A percentile compares a stretch with the other conserved stretches of the same genome.
phyloP scores from a whole-genome alignment of 176 grass and related monocot genomes.

The Luzula sylvatica region DNA sequence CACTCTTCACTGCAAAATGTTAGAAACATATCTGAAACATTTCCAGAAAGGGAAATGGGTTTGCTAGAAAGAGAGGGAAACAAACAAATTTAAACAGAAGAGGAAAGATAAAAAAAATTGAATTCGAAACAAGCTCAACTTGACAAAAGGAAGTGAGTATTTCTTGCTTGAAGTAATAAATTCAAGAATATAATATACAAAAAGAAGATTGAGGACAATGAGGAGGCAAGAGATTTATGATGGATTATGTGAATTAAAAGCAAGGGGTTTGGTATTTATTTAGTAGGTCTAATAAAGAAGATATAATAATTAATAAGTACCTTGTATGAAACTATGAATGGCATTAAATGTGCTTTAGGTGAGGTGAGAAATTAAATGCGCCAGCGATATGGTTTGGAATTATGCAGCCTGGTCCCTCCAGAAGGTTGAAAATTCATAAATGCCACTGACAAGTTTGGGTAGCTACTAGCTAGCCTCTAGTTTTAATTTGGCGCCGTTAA shows the following conservation, averaged over 20 bases:
- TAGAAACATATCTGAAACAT: no score
- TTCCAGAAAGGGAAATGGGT: no score
- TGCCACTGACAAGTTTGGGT: neutral
- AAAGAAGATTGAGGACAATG: neutral
- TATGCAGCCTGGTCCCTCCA: neutral
- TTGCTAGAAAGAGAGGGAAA: no score
- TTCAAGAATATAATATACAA: no score
- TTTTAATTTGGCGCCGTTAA: no score
- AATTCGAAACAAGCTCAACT: no score
- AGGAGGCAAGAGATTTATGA: neutral
- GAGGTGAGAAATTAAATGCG: constrained; percentile 12
- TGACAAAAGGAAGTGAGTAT: no score
- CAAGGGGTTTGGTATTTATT: constrained; percentile 4
- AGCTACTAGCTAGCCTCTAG: neutral
- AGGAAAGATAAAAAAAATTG: no score
- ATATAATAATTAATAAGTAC: neutral
- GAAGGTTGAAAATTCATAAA: neutral
- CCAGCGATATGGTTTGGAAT: neutral
- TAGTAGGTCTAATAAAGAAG: constrained; percentile 8
- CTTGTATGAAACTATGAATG: constrained; percentile 14
- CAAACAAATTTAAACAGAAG: no score
- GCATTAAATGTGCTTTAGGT: constrained; percentile 21
- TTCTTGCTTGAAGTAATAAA: no score
- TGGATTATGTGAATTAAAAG: constrained; percentile 1
- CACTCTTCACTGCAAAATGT: no score